Base-by-base conservation (phyloP, 2,329 filamentous ascomycete genomes). In the Cladosporium sp. region DNA sequence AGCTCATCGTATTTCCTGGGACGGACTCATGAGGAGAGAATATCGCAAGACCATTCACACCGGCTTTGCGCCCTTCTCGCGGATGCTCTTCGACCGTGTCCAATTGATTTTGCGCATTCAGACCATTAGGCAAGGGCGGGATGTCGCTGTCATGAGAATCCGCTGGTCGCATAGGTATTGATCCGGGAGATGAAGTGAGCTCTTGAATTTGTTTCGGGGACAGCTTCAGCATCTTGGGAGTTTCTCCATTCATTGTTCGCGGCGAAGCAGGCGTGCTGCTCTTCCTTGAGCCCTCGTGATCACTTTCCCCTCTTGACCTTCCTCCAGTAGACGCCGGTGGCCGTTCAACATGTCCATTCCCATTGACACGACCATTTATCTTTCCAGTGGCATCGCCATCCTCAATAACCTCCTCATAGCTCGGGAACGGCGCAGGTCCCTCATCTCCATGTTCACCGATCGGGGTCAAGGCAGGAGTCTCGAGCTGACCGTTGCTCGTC, bases 131-230 rank as follows among this genome's bases (percentile, higher is more conserved):
- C 35, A 57, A 13, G n/a, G 41, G 33, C 8, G 56, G 52, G 3
- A 59, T 63, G 41, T 71, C 68, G 53, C 71, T 69, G 4, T 60
- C 58, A 16, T 73, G 69, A 4, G 65, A 67, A 5, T 68, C 63
- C 8, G 71, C 70, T 11, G 72, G 63, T 28, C 75, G 73, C 35
- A 78, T 62, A 3, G 78, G 76, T n/a, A 81, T 70, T 40, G 77
- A 80, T 13, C 77, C 71, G 8, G 78, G 76, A 10, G 78, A 78
- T 13, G 73, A 70, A 5, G 77, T 79, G 40, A 82, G 71, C 42
- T 79, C 77, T 40, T 78, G 72, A 2, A 82, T 76, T 63, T 80
- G 74, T 38, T 72, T 72, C 2, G 75, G 74, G 3, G 79, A 81
- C 31, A 82, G 66, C 59, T 79, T 82, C 54, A 78, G 64, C 3